Evolutionary conservation across 768 basidiomycete genomes (phyloP).

Genomic region (Artomyces pyxidatus): DNA sequence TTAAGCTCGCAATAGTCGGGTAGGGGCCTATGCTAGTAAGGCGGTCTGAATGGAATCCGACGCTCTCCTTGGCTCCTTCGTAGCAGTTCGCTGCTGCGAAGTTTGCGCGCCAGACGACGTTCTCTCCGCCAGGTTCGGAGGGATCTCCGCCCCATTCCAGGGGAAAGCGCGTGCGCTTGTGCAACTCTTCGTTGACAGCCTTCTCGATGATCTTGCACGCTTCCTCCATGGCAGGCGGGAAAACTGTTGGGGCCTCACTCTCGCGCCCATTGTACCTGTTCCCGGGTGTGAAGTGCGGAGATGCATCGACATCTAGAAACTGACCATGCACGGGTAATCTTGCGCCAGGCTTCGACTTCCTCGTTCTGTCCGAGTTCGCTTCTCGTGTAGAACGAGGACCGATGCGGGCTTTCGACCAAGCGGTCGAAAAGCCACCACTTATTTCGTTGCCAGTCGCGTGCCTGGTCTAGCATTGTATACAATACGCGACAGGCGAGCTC

Average conservation of each 20-base stretch:
- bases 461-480: slow-evolving; percentile 58
- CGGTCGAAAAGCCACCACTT: slow-evolving; percentile 84
- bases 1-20: slow-evolving; percentile 79
- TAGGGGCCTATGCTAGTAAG: slow-evolving; percentile 77
- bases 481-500: slow-evolving; percentile 72
- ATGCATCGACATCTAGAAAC: slow-evolving; percentile 3
- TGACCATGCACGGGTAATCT: slow-evolving; percentile 72
- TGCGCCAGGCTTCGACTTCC: slow-evolving; percentile 48
- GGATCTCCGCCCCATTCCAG: slow-evolving; percentile 54
- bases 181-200: slow-evolving; percentile 64
- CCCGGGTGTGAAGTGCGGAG: background rate
- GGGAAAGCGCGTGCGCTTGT: slow-evolving; percentile 47
- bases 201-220: slow-evolving; percentile 65
- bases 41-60: slow-evolving; percentile 78
- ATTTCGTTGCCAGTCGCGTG: slow-evolving; percentile 58
- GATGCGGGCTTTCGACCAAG: slow-evolving; percentile 76
- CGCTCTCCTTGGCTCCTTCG: slow-evolving; percentile 71
- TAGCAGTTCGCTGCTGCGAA: slow-evolving; percentile 85
- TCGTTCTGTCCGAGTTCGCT: slow-evolving; percentile 21
- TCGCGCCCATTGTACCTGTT: slow-evolving; percentile 75
- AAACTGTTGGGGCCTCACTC: slow-evolving; percentile 46
- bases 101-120: slow-evolving; percentile 60
- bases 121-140: slow-evolving; percentile 9
- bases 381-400: slow-evolving; percentile 70
- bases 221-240: slow-evolving; percentile 68